These are phyloP conservation scores for Xylaria bambusicola DNA, from an alignment of 495 filamentous ascomycete genomes.

Conservation along the genomic window DNA sequence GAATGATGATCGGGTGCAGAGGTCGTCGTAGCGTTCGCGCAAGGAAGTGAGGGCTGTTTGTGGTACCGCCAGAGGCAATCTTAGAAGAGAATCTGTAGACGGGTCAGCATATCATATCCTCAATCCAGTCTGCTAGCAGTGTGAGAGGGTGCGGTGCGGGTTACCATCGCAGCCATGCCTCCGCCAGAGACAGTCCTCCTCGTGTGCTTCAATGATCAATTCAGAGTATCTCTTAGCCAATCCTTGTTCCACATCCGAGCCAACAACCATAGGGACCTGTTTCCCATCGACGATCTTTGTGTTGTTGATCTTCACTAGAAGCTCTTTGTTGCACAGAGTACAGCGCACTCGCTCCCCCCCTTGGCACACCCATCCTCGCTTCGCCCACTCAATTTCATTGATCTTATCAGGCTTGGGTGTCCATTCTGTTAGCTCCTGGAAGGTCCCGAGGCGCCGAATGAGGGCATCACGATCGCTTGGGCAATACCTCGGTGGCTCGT, in stretches of 20 bases:
- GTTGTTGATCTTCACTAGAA: conserved; percentile 78
- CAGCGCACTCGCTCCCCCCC: conserved; percentile 82
- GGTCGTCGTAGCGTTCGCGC: conserved; percentile 61
- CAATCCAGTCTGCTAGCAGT: conserved; percentile 32
- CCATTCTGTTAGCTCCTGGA: conserved; percentile 88
- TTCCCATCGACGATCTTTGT: conserved; percentile 65
- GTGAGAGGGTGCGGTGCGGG: conserved; percentile 40
- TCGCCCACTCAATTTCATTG: conserved; percentile 94
- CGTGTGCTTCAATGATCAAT: conserved; percentile 73
- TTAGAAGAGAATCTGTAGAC: conserved; percentile 44
- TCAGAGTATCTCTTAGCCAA: conserved; percentile 77
- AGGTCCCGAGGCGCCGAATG: conserved; percentile 79
- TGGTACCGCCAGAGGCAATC: conserved; percentile 57
- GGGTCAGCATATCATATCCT: conserved; percentile 32
- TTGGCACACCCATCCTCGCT: conserved; percentile 86
- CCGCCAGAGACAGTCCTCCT: conserved; percentile 84
- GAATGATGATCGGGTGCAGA: conserved; percentile 46
- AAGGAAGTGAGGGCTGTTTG: conserved; percentile 57
- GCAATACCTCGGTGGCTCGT: conserved; percentile 62
- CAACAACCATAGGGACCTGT: conserved; percentile 54
- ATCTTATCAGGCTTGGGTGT: conserved; percentile 75
- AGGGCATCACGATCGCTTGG: conserved; percentile 85
- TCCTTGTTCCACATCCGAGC: conserved; percentile 59
- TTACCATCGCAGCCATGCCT: conserved; percentile 80
- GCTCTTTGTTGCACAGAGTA: conserved; percentile 75